Evolutionary conservation across 176 grass and related monocot genomes (phyloP).

Genomic region (Luzula sylvatica): DNA sequence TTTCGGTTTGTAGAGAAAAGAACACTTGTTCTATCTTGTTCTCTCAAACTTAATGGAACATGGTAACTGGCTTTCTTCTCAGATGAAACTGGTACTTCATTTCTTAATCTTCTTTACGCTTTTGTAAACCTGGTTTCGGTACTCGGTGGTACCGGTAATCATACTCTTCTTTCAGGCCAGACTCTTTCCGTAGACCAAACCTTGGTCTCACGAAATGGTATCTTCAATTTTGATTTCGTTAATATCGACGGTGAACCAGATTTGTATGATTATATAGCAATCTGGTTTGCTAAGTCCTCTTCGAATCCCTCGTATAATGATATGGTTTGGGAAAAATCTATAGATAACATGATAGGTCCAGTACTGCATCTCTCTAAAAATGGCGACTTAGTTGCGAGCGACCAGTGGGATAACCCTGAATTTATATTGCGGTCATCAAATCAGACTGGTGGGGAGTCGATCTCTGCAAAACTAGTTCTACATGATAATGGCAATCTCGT

Average conservation of each 20-base stretch:
- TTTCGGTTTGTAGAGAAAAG: no score
- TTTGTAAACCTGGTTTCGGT: not conserved
- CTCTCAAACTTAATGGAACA: not conserved
- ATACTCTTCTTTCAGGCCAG: slow-evolving; percentile 27
- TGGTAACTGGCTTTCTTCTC: not conserved
- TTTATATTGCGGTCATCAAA: slow-evolving; percentile 21
- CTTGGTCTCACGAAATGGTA: slow-evolving; percentile 10
- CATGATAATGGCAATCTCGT: slow-evolving; percentile 34
- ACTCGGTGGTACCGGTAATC: not conserved
- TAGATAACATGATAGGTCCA: slow-evolving; percentile 7
- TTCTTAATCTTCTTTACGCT: not conserved
- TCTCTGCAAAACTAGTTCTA: slow-evolving; percentile 3
- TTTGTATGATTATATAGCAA: not conserved
- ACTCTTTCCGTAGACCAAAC: not conserved
- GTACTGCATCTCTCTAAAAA: not conserved
- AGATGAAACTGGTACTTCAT: slow-evolving; percentile 5
- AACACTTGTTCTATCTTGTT: no score
- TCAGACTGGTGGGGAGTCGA: not conserved
- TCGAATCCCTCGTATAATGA: no score
- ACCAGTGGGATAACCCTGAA: not conserved
- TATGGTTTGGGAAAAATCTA: no score
- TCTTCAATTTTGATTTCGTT: slow-evolving; percentile 22
- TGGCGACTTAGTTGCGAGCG: slow-evolving; percentile 17
- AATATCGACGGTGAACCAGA: not conserved
- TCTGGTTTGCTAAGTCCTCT: no score